phyloP scores from a whole-genome alignment of 371 early-diverging fungal species.

The Mucor saturninus region DNA sequence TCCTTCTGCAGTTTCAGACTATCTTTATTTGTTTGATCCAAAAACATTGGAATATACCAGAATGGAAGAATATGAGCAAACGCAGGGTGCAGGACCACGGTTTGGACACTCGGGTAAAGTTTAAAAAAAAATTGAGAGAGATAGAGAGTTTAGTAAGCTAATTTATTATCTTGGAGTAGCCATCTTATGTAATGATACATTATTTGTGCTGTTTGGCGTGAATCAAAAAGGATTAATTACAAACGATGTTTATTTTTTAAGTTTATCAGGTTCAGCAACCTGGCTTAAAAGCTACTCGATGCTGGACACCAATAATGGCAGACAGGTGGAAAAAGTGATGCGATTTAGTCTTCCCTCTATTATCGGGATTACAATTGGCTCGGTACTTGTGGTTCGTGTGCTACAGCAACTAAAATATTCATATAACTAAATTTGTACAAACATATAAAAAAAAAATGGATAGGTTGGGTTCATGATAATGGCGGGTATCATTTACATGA shows the following conservation, averaged over 20 bases:
- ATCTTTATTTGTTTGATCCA: conserved; percentile 24
- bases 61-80: conserved; percentile 8
- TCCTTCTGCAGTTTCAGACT: conserved; percentile 18
- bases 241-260: conserved; percentile 21
- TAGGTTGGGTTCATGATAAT: conserved; percentile 7
- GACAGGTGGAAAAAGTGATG: not conserved
- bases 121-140: too few relatives aligned
- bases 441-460: not conserved
- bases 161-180: conserved; percentile 6
- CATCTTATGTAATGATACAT: conserved; percentile 15
- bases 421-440: conserved; percentile 12
- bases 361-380: conserved; percentile 24
- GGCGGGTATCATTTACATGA: not conserved
- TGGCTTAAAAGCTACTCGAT: conserved; percentile 8
- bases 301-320: not conserved
- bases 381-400: conserved; percentile 18
- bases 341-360: conserved; percentile 1
- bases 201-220: conserved; percentile 24
- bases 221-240: conserved; percentile 15
- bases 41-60: conserved; percentile 24
- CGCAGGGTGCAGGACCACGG: conserved; percentile 21
- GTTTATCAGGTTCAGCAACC: conserved; percentile 8
- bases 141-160: not conserved
- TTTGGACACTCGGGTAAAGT: conserved; percentile 26
- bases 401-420: not conserved